Evolutionary conservation across 176 grass and related monocot species (phyloP).

Genomic region (Triticum urartu): DNA sequence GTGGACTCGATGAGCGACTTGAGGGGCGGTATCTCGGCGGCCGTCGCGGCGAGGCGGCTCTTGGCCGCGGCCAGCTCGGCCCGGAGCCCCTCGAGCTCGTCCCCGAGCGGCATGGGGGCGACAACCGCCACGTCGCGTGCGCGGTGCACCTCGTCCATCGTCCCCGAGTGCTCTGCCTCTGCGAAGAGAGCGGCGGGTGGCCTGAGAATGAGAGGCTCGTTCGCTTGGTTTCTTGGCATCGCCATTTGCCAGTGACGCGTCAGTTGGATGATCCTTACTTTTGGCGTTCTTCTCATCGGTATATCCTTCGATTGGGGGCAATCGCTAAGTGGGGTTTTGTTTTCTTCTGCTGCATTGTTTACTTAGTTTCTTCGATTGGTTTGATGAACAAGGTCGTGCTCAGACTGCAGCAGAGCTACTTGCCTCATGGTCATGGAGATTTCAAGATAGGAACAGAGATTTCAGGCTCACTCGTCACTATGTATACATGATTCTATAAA

Average conservation of each 20-base stretch:
- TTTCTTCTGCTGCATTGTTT: not conserved
- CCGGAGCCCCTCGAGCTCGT: constrained; percentile 44
- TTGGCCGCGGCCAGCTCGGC: constrained; percentile 31
- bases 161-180: not conserved
- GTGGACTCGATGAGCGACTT: constrained; percentile 40
- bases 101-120: constrained; percentile 22
- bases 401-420: not conserved
- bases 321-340: not conserved
- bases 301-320: not conserved
- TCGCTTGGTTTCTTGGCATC: constrained; percentile 5
- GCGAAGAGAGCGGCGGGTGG: not conserved
- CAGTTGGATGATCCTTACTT: not conserved
- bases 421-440: too few species aligned
- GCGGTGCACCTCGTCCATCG: constrained; percentile 35
- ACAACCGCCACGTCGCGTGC: constrained; percentile 23
- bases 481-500: too few species aligned
- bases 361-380: not conserved
- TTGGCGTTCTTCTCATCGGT: constrained; percentile 1
- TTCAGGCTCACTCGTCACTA: too few species aligned
- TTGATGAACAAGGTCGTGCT: not conserved
- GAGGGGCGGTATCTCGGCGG: constrained; percentile 25
- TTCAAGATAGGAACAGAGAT: too few species aligned
- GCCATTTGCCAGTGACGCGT: not conserved
- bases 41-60: constrained; percentile 31
- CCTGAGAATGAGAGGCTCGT: not conserved